Base-by-base conservation (phyloP, 2,329 filamentous ascomycete genomes). In the Raffaelea ambrosiae region DNA sequence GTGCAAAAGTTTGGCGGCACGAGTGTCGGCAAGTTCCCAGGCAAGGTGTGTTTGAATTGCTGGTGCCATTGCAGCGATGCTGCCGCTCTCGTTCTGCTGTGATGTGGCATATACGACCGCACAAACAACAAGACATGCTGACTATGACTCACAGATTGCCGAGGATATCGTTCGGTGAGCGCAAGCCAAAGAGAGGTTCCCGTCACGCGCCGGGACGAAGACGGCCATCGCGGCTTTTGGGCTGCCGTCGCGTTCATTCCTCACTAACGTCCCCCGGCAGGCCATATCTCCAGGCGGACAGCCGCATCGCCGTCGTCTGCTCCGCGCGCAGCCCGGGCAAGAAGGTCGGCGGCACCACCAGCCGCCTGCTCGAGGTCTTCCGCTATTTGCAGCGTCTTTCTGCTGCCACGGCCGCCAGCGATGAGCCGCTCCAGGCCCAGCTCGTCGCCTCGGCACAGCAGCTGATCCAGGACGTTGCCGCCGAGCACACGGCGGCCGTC, bases 261-360 rank as follows among this genome's bases (percentile, higher is more conserved):
- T 18, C 9, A 36, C 20, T 20, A 9, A 20, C 42, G 7, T 8
- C 18, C 42, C 29, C 23, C 5, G 21, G 14, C 39, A 55, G 53
- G 26, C 36, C 49, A 40, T 54, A 55, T 39, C 46, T 56, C 3
- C 18, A 44, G 9, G 41, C 49, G 47, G 71, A 79, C 49, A 83
- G 88, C 61, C 83, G 83, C 64, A 82, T 96, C 54, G 90, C 89
- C 48, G 84, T 98, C 49, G 91, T 98, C 49, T 98, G 93, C 69
- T 98, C 93, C 52, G 93, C 93, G 39, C 77, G 93, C 63, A 96
- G 89, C 68, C 93, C 87, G 51, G 90, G 88, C 53, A 95, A 91
- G 63, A 98, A 98, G 71, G 80, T 83, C 47, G 88, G 94, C 58
- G 93, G 93, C 52, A 98, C 93, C 51, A 98, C 93, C 35, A 97